Base-by-base conservation (phyloP, 1,284 basidiomycete genomes). In the Apiotrichum laibachii region DNA sequence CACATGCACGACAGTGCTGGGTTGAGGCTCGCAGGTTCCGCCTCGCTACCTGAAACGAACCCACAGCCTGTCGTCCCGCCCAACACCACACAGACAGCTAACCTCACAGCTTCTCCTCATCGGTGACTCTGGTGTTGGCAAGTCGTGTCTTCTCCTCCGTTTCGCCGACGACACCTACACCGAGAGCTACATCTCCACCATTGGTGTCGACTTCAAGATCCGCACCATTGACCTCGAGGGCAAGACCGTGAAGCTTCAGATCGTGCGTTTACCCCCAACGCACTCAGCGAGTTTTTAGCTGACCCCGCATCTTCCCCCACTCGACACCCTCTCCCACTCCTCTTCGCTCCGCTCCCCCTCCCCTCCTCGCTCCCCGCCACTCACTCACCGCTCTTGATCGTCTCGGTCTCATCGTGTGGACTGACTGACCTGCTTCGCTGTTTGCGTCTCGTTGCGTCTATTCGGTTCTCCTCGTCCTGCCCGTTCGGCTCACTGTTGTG, bases 131-230 rank as follows among this genome's bases (percentile, higher is more conserved):
- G 95, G 96, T 81, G 95, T 98, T 70, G 95, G 95, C 62, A 83
- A 99, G 87, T 98, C 95, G 50, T 99, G 96, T 83, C 84, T 99
- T 62, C 86, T 99, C 58, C 86, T 99, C 60, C 92, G 96, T 77
- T 99, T 99, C 78, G 95, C 94, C 71, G 96, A 99, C 81, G 96
- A 99, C 80, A 95, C 95, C 60, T 99, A 97, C 84, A 99, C 96
- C 57, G 94, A 97, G 80, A 93, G 90, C 74, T 99, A 98, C 81
- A 98, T 99, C 80, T 92, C 89, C 66, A 99, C 95, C 34, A 99
- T 99, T 80, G 95, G 95, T 67, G 92, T 99, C 61, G 96, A 99
- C 83, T 99, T 99, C 84, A 99, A 99, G 88, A 99, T 99, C 82
- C 85, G 96, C 71, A 99, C 96, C 50, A 98, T 99, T 78, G 96